Percentiles rank a stretch among this genome's conserved stretches.
phyloP scores from a whole-genome alignment of 495 filamentous ascomycete genomes.

The Saxophila tyrrhenica region DNA sequence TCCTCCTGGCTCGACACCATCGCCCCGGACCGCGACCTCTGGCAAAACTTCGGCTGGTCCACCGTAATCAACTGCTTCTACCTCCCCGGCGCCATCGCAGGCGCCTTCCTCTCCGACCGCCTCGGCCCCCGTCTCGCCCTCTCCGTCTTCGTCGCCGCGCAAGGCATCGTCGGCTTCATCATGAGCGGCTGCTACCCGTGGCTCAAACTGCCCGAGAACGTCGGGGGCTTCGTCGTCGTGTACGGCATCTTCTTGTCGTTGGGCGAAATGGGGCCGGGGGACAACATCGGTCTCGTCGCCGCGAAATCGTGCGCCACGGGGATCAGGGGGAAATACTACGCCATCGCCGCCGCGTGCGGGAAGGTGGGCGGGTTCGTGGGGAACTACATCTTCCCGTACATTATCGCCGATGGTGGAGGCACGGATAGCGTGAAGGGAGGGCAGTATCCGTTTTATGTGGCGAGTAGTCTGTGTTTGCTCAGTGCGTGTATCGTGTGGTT shows the following conservation, averaged over 20 bases:
- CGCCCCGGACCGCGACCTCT: conserved; percentile 44
- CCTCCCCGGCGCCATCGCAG: conserved; percentile 66
- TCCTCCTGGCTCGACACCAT: conserved; percentile 59
- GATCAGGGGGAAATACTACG: conserved; percentile 85
- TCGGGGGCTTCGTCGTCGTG: conserved; percentile 69
- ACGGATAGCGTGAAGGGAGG: conserved; percentile 45
- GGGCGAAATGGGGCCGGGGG: conserved; percentile 77
- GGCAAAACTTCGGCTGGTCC: conserved; percentile 73
- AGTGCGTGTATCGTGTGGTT: conserved; percentile 21
- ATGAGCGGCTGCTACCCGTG: conserved; percentile 66
- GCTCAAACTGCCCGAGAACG: conserved; percentile 49
- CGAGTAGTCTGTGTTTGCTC: conserved; percentile 25
- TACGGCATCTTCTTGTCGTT: conserved; percentile 72
- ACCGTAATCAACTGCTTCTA: conserved; percentile 78
- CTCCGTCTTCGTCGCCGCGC: conserved; percentile 50
- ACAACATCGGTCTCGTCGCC: conserved; percentile 82
- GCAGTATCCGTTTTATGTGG: conserved; percentile 52
- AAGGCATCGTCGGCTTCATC: conserved; percentile 73
- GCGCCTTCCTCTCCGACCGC: conserved; percentile 62
- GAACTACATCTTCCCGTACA: conserved; percentile 45
- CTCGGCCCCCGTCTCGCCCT: conserved; percentile 65
- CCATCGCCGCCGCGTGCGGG: conserved; percentile 70
- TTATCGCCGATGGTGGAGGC: conserved; percentile 60
- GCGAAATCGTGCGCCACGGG: conserved; percentile 81
- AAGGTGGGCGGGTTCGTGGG: conserved; percentile 91